A percentile compares a stretch with the other conserved stretches of the same genome.
Evolutionary conservation across 768 basidiomycete species (phyloP).

Genomic region (Podaxis rugospora): DNA sequence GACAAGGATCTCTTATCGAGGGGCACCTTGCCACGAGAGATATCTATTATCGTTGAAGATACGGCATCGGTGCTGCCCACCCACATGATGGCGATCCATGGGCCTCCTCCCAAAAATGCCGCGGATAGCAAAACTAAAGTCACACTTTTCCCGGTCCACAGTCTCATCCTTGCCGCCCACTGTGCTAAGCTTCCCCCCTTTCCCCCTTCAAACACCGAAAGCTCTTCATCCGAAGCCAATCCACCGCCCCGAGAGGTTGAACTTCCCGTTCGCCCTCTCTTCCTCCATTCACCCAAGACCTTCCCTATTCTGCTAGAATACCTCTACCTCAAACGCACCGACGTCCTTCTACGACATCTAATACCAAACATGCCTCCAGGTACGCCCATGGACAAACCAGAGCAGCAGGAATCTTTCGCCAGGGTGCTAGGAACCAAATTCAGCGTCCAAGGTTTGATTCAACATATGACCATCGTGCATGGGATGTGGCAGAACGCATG

Average conservation of each 20-base stretch:
- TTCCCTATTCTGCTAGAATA: conserved; percentile 59
- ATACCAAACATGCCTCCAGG: conserved; percentile 31
- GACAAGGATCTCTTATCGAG: conserved; percentile 27
- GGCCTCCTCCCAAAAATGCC: conserved; percentile 17
- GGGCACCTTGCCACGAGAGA: conserved; percentile 36
- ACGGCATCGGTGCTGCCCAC: conserved; percentile 35
- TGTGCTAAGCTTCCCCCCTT: conserved; percentile 62
- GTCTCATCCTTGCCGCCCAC: conserved; percentile 62
- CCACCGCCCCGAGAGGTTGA: conserved; percentile 28
- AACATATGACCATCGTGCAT: conserved; percentile 44
- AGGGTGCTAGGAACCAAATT: conserved; percentile 33
- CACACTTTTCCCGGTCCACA: conserved; percentile 64
- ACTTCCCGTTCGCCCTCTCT: conserved; percentile 60
- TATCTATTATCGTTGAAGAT: conserved; percentile 36
- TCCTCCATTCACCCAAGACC: conserved; percentile 56
- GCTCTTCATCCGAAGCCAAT: conserved; percentile 20
- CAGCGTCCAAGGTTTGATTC: conserved; percentile 42
- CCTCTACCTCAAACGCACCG: conserved; percentile 59
- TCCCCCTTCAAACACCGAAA: conserved; percentile 28
- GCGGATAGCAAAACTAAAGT: conserved; percentile 23
- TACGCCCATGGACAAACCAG: conserved; percentile 23
- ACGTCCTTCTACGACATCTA: conserved; percentile 47
- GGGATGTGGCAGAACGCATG: conserved; percentile 73
- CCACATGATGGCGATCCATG: conserved; percentile 48
- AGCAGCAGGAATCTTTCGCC: conserved; percentile 23